Evolutionary conservation across 1,139 yeast genomes (phyloP).

Genomic region (Pichia cactophila): DNA sequence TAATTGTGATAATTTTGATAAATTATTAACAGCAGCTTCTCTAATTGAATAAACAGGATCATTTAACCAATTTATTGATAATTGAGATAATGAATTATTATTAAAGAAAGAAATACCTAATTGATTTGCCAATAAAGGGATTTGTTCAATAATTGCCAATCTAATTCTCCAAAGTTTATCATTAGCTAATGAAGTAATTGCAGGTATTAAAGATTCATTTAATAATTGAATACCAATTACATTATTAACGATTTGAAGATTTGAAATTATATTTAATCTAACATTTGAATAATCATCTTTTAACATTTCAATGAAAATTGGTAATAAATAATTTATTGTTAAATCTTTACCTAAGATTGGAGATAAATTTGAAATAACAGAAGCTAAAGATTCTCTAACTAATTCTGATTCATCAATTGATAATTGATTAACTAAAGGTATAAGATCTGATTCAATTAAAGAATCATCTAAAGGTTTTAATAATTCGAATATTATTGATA

Average conservation of each 20-base stretch:
- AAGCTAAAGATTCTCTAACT: constrained; percentile 88
- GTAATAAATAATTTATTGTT: constrained; percentile 76
- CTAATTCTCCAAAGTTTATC: constrained; percentile 98
- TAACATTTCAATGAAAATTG: constrained; percentile 86
- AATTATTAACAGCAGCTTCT: constrained; percentile 87
- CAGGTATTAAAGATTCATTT: constrained; percentile 85
- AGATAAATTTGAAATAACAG: constrained; percentile 79
- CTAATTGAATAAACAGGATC: constrained; percentile 95
- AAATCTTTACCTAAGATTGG: constrained; percentile 80
- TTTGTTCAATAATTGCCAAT: constrained; percentile 92
- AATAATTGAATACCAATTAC: constrained; percentile 87
- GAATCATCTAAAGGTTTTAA: constrained; percentile 38
- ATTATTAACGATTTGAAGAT: constrained; percentile 84
- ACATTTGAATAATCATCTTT: constrained; percentile 98
- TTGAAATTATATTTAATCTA: constrained; percentile 86
- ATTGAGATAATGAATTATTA: constrained; percentile 80
- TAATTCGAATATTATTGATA: constrained; percentile 68
- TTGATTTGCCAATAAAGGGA: constrained; percentile 93
- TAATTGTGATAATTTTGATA: constrained; percentile 70
- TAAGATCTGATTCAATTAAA: constrained; percentile 57
- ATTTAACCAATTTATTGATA: constrained; percentile 97
- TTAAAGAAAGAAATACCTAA: constrained; percentile 90
- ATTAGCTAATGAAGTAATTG: constrained; percentile 91
- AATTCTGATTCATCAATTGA: constrained; percentile 89
- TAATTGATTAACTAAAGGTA: constrained; percentile 78